phyloP scores from a whole-genome alignment of 192 early-diverging fungal species.

The Coemansia sp. region DNA sequence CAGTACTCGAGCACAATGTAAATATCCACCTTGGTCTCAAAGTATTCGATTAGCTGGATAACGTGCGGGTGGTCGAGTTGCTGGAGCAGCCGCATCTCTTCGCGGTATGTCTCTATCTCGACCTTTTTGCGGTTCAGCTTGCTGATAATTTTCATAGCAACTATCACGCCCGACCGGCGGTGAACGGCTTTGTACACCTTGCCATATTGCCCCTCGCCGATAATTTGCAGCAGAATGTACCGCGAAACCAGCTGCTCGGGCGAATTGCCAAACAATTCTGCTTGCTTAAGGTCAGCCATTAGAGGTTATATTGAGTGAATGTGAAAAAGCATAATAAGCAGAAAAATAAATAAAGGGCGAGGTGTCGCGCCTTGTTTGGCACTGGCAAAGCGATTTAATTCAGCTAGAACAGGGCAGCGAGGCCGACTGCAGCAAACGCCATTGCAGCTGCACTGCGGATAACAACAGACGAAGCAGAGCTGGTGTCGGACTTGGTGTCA shows the following conservation, averaged over 20 bases:
- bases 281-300: constrained; percentile 14
- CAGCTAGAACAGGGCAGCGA: constrained; percentile 36
- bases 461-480: constrained; percentile 2
- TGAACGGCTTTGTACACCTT: constrained; percentile 52
- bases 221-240: constrained; percentile 51
- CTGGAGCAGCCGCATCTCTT: constrained; percentile 52
- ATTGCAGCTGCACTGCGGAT: constrained; percentile 11
- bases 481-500: neutral
- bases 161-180: constrained; percentile 33
- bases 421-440: constrained; percentile 19
- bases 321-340: neutral
- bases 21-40: constrained; percentile 47
- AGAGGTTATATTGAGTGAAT: neutral
- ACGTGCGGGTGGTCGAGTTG: constrained; percentile 53
- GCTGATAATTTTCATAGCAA: constrained; percentile 54
- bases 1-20: constrained; percentile 57
- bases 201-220: constrained; percentile 57
- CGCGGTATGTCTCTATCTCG: constrained; percentile 53
- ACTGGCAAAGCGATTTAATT: neutral
- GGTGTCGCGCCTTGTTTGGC: neutral
- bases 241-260: constrained; percentile 17
- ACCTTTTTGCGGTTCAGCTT: constrained; percentile 36
- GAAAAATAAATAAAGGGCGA: neutral
- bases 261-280: constrained; percentile 10
- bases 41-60: constrained; percentile 53